phyloP scores from a whole-genome alignment of 768 basidiomycete species.

The Pleurotus cornucopiae region DNA sequence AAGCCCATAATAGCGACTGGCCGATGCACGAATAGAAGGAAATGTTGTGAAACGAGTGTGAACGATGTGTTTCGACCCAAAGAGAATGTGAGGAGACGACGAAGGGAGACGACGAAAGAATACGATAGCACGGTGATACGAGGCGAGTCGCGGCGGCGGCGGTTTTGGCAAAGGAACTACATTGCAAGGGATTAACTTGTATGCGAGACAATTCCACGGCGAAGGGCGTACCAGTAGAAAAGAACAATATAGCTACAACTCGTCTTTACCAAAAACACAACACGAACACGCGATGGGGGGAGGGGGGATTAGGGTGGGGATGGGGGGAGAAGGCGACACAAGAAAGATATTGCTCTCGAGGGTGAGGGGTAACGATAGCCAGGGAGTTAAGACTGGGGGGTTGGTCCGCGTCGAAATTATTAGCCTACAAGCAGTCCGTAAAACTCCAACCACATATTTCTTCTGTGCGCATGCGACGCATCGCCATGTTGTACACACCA shows the following conservation, averaged over 20 bases:
- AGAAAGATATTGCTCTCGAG: not conserved
- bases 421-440: constrained; percentile 1
- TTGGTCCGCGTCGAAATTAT: not conserved
- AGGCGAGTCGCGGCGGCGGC: not conserved
- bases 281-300: not conserved
- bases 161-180: constrained; percentile 6
- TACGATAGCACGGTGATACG: not conserved
- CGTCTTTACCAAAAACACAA: constrained; percentile 6
- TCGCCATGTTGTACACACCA: constrained; percentile 7
- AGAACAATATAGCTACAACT: constrained; percentile 7
- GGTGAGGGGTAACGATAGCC: not conserved
- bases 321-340: not conserved
- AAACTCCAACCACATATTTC: not conserved
- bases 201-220: constrained; percentile 7
- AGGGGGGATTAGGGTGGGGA: not conserved
- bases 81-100: not conserved
- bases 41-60: not conserved
- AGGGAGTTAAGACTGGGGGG: not conserved
- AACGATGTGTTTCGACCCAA: not conserved
- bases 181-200: constrained; percentile 6
- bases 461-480: not conserved
- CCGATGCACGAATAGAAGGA: not conserved
- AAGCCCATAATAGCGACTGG: not conserved
- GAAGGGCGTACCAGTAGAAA: constrained; percentile 7
- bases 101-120: not conserved